Percentiles rank a stretch among this genome's conserved stretches.
phyloP scores from a whole-genome alignment of 73 alveolate genomes.

The Blepharisma japonicum region DNA sequence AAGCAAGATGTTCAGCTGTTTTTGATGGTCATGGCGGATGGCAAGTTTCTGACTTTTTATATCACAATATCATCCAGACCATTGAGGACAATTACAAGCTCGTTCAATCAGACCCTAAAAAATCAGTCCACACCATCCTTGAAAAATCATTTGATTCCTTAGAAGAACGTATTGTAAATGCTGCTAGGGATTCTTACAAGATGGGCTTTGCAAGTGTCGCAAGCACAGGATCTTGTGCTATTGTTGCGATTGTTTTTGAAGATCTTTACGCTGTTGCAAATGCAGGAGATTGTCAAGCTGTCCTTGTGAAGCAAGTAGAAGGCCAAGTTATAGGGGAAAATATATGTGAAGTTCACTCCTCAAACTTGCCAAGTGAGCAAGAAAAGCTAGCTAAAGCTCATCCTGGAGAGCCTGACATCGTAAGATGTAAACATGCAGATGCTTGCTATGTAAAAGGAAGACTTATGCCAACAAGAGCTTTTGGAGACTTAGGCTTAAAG shows the following conservation, averaged over 20 bases:
- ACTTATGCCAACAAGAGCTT: slow-evolving; percentile 89
- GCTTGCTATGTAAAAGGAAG: slow-evolving; percentile 95
- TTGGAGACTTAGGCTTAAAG: slow-evolving; percentile 94
- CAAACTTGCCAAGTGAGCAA: slow-evolving; percentile 79
- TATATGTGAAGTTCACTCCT: slow-evolving; percentile 65
- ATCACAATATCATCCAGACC: slow-evolving; percentile 62
- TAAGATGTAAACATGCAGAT: slow-evolving; percentile 60
- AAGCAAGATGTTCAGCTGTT: slow-evolving; percentile 54
- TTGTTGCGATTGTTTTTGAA: slow-evolving; percentile 65
- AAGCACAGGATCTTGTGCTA: slow-evolving; percentile 85
- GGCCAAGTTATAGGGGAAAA: slow-evolving; percentile 50
- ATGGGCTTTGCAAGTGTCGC: slow-evolving; percentile 70
- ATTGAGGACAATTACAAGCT: slow-evolving; percentile 46
- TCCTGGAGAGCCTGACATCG: slow-evolving; percentile 76
- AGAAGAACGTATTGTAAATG: slow-evolving; percentile 70
- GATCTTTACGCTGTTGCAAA: slow-evolving; percentile 81
- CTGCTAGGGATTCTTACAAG: slow-evolving; percentile 56
- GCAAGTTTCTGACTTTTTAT: slow-evolving; percentile 77
- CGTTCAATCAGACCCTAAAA: slow-evolving; percentile 33
- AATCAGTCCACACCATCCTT: slow-evolving; percentile 55
- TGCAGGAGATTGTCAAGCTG: slow-evolving; percentile 95
- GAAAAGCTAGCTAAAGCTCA: slow-evolving; percentile 66
- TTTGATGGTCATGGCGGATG: slow-evolving; percentile 96
- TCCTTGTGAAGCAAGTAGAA: slow-evolving; percentile 56
- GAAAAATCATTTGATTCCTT: slow-evolving; percentile 67